Base-by-base conservation (phyloP, 805 yeast genomes). In the Myxozyma melibiosi region DNA sequence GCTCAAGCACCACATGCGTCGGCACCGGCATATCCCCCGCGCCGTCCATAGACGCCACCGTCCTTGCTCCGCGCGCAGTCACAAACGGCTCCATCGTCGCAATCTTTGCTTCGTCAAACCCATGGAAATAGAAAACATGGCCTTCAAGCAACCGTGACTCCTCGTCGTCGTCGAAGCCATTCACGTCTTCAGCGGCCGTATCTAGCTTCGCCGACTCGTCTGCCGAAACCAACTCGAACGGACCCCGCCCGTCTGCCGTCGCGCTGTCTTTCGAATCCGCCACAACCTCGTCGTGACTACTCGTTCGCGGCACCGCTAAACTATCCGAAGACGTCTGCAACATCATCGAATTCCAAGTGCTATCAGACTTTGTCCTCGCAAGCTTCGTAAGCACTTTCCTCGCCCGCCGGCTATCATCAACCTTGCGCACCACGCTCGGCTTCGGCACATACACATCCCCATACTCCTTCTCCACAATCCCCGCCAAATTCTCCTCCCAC, bases 1-100 rank as follows among this genome's bases (percentile, higher is more conserved):
- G 53, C 14, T 58, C 53, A 2, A 62, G 56, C n/a, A 59, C 46
- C 13, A 61, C 39, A 55, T 58, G 64, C 14, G 64, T 53, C 20
- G 64, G 62, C 4, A 16, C 5, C 9, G 8, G 27, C 6, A 13
- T 20, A 5, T 33, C 42, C 11, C 3, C 13, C 6, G 11, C 22
- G 11, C 39, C 39, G 31, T 34, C 35, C 13, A 47, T 18, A 7
- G 47, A 42, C 4, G 16, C 16, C 18, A 44, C 51, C 14, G 54
- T 50, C 13, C 14, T 37, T 5, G 51, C 54, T n/a, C 65, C 66
- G 3, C 66, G 53, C 8, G 51, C 39, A 4, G 50, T 34, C 13
- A 59, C 48, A 41, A 45, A 59, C 3, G 54, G 51, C 31, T 52
- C 53, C 11, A 52, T 43, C 16, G 20, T 37, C 27, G 34, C 34